Conservation (phyloP, 805 yeast species). For the Zygosaccharomyces rouxii region DNA sequence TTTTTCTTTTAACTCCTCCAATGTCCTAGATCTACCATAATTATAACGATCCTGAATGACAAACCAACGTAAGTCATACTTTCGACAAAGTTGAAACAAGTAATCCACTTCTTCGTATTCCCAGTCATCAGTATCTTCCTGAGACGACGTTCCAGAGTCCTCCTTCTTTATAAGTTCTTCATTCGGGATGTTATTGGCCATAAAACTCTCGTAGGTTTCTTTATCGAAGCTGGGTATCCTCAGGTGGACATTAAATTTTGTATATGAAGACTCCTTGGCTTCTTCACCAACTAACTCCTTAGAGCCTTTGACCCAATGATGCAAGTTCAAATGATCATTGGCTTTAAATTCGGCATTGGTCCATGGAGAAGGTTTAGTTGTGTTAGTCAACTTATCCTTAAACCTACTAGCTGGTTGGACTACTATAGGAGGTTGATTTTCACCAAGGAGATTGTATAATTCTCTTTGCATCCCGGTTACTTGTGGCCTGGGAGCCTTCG, state of each 20-base stretch:
- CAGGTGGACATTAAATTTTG: slow-evolving; percentile 64
- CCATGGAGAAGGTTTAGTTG: slow-evolving; percentile 80
- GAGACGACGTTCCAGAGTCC: slow-evolving; percentile 8
- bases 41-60: slow-evolving; percentile 58
- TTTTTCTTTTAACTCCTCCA: slow-evolving; percentile 81
- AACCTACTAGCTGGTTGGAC: slow-evolving; percentile 47
- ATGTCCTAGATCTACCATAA: slow-evolving; percentile 37
- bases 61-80: slow-evolving; percentile 53
- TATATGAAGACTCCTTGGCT: slow-evolving; percentile 50
- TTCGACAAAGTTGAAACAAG: slow-evolving; percentile 66
- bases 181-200: slow-evolving; percentile 34
- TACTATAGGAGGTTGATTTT: slow-evolving; percentile 82
- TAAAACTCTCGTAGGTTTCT: slow-evolving; percentile 53
- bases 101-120: slow-evolving; percentile 70
- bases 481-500: slow-evolving; percentile 21
- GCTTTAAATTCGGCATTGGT: slow-evolving; percentile 57
- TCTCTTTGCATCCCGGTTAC: slow-evolving; percentile 83
- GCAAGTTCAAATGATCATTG: slow-evolving; percentile 51
- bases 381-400: slow-evolving; percentile 59
- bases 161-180: slow-evolving; percentile 25
- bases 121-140: slow-evolving; percentile 46
- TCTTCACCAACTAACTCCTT: slow-evolving; percentile 39
- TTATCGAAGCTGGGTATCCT: slow-evolving; percentile 65
- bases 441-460: slow-evolving; percentile 80
- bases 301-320: slow-evolving; percentile 86